Evolutionary conservation across 140 eudicot genomes (phyloP), one percentile per base, ranked within the genome.

Genomic region (Ambrosia hybrid): DNA sequence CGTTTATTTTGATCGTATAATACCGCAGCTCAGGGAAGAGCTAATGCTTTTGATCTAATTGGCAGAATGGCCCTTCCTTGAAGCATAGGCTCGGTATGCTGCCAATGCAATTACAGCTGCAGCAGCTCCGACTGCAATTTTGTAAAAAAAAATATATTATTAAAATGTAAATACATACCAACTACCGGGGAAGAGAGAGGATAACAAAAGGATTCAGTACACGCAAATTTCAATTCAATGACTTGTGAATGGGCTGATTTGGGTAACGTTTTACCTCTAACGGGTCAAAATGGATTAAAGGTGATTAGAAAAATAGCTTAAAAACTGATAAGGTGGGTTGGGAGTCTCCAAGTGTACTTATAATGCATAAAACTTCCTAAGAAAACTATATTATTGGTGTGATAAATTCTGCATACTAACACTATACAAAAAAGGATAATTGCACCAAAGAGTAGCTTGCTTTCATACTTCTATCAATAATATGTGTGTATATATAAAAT

Each of bases 111-210:
- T 78, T 57, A 90, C 86, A 3, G 93, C 83, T 8, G 85, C 85
- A 74, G 91, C 98, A 76, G 96, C 88, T 71, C 92, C 95, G 59
- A 87, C 98, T 90, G 97, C 83, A 82, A 74, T 71, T 57, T 65
- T 38, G 14, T 75, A 4, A 59, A 55, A 16, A 45, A 45, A 16
- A 62, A 7, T 45, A 38, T 17, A 51, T 60, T 5, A 39, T 26
- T 21, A 16, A 45, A 56, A 46, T 9, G 15, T 13, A 61, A 4
- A 62, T 49, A 69, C 46, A 9, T 2, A 39, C 13, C 4, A 49
- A 33, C n/a, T n/a, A n/a, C 2, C 4, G 17, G 55, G 45, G 11
- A 5, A n/a, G n/a, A n/a, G n/a, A n/a, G n/a, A n/a, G n/a, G n/a
- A n/a, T n/a, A n/a, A n/a, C n/a, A n/a, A n/a, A 33, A 5, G 46